Evolutionary conservation across 371 early-diverging fungal genomes (phyloP), one percentile per base, ranked within the genome.

Genomic region (Mortierella sp.): DNA sequence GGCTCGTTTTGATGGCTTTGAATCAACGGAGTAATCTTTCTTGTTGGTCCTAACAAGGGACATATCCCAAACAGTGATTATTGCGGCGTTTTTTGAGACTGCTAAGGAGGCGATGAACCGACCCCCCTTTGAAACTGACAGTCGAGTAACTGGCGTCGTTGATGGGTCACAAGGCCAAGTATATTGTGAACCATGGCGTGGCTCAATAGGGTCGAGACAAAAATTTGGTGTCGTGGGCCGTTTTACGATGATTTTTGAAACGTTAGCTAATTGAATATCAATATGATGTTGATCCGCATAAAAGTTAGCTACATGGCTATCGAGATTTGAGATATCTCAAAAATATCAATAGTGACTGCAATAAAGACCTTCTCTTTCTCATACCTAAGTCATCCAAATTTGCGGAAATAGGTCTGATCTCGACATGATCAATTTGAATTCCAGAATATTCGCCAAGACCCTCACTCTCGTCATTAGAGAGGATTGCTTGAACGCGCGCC

Each of bases 11-110:
- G 19, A 19, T 67, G n/a, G n/a, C n/a, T n/a, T n/a, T n/a, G n/a
- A n/a, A n/a, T n/a, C n/a, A n/a, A n/a, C n/a, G n/a, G n/a, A n/a
- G 29, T 32, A 55, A 23, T 57, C 31, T 31, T 26, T 63, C 17
- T 45, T n/a, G 2, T 65, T 64, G 53, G 60, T 59, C 31, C 37
- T 32, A 31, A 64, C 40, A 28, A 56, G 42, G 13, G 23, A 28
- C 68, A 79, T 65, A 32, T 75, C 71, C 67, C 70, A 79, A n/a
- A 70, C 71, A 15, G 65, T 66, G 49, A 78, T 34, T 43, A 40
- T 51, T 26, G 72, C 66, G 0, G 17, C 29, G 26, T 79, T 58
- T 17, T 54, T 28, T 19, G 67, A 31, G 19, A 74, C 54, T 13
- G 70, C 66, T 19, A 79, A 51, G 10, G 74, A 55, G 2, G 71